phyloP scores from a whole-genome alignment of 2,329 filamentous ascomycete species.

The Fusarium transvaalense region DNA sequence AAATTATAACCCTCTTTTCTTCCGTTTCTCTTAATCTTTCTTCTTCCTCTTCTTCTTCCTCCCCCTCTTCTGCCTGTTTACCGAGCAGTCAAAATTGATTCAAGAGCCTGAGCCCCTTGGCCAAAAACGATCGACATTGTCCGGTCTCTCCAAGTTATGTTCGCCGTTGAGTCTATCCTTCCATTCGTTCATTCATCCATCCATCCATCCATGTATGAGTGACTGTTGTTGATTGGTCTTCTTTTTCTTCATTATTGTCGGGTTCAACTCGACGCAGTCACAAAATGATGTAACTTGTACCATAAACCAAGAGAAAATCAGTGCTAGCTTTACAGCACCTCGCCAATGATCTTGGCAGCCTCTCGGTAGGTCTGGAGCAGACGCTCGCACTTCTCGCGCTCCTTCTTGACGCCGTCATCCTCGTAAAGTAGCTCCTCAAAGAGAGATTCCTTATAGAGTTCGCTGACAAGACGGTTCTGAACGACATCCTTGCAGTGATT shows the following conservation, averaged over 20 bases:
- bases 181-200: conserved; percentile 18
- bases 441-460: conserved; percentile 90
- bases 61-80: conserved; percentile 6
- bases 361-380: conserved; percentile 95
- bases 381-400: conserved; percentile 98
- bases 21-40: conserved; percentile 24
- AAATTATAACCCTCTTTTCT: conserved; percentile 43
- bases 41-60: conserved; percentile 17
- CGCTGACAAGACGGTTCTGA: conserved; percentile 94
- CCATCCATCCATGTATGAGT: conserved; percentile 11
- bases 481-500: conserved; percentile 99
- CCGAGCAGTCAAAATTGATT: conserved; percentile 28
- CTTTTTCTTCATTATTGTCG: conserved; percentile 41
- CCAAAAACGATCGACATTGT: conserved; percentile 36
- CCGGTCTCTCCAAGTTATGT: conserved; percentile 31
- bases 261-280: conserved; percentile 32
- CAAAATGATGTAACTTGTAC: conserved; percentile 10
- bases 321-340: conserved; percentile 76
- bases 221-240: conserved; percentile 26
- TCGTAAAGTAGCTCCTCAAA: conserved; percentile 97
- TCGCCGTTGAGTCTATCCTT: conserved; percentile 40
- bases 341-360: conserved; percentile 97
- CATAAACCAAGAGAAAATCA: conserved; percentile 16
- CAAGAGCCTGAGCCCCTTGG: conserved; percentile 27
- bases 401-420: conserved; percentile 96